phyloP scores from a whole-genome alignment of 2,329 filamentous ascomycete genomes.

The Tricladium varicosporioides region DNA sequence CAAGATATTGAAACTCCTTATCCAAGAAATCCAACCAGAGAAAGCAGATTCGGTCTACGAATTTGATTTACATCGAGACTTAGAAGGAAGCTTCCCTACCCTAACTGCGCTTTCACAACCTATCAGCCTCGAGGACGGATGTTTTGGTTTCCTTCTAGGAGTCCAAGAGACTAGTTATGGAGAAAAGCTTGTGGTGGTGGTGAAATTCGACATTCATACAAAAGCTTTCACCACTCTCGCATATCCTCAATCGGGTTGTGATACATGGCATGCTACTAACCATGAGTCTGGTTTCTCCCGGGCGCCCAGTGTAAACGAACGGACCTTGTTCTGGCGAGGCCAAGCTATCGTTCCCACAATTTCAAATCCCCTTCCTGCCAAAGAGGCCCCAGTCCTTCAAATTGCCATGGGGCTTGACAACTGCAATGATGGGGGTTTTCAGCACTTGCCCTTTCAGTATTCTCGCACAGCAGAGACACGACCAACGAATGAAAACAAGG shows the following conservation, averaged over 20 bases:
- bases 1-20: neutral
- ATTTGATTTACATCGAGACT: neutral
- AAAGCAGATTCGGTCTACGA: neutral
- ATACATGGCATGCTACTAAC: neutral
- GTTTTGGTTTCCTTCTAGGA: neutral
- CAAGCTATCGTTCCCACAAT: neutral
- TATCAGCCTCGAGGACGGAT: neutral
- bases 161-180: neutral
- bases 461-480: no score
- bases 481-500: no score
- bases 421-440: neutral
- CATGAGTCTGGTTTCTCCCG: neutral
- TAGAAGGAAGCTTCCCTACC: no score
- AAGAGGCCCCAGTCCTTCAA: neutral
- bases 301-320: no score
- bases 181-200: neutral
- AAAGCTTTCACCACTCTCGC: slow-evolving; percentile 6
- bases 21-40: slow-evolving; percentile 1
- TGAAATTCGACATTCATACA: slow-evolving; percentile 14
- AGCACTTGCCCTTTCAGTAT: no score
- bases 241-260: slow-evolving; percentile 5
- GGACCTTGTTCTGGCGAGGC: slow-evolving; percentile 1
- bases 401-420: neutral
- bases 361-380: neutral
- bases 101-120: neutral